phyloP scores from a whole-genome alignment of 176 grass and related monocot genomes.

The Oryza officinalis region DNA sequence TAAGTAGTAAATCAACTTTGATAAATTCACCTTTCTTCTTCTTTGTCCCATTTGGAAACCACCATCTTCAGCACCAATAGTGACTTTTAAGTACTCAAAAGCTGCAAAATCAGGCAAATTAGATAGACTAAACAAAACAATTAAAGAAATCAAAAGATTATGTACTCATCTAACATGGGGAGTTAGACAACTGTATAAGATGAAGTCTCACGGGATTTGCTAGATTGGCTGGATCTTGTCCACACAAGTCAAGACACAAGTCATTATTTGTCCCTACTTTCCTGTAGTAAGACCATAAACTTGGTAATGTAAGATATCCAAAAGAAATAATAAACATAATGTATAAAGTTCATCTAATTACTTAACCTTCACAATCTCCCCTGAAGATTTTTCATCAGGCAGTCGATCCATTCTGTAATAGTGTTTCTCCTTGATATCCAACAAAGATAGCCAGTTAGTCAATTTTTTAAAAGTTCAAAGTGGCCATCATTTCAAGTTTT shows the following conservation, averaged over 20 bases:
- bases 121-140: slow-evolving; percentile 34
- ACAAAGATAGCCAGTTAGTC: too few species aligned
- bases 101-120: slow-evolving; percentile 52
- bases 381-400: too few species aligned
- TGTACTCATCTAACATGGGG: slow-evolving; percentile 69
- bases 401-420: too few species aligned
- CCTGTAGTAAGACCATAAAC: slow-evolving; percentile 59
- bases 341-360: too few species aligned
- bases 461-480: too few species aligned
- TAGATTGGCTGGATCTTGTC: slow-evolving; percentile 51
- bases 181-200: slow-evolving; percentile 67
- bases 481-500: too few species aligned
- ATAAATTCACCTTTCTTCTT: slow-evolving; percentile 67
- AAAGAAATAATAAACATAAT: too few species aligned
- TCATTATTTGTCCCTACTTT: slow-evolving; percentile 45
- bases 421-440: too few species aligned
- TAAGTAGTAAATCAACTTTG: slow-evolving; percentile 9
- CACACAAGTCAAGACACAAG: slow-evolving; percentile 54
- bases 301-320: too few species aligned
- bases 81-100: slow-evolving; percentile 34
- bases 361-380: too few species aligned
- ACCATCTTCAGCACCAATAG: slow-evolving; percentile 21
- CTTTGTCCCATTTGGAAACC: slow-evolving; percentile 71
- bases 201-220: slow-evolving; percentile 64
- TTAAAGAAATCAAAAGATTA: slow-evolving; percentile 18